These are phyloP conservation scores for Triticum urartu DNA, from an alignment of 176 grass and related monocot species.

Conservation along the genomic window DNA sequence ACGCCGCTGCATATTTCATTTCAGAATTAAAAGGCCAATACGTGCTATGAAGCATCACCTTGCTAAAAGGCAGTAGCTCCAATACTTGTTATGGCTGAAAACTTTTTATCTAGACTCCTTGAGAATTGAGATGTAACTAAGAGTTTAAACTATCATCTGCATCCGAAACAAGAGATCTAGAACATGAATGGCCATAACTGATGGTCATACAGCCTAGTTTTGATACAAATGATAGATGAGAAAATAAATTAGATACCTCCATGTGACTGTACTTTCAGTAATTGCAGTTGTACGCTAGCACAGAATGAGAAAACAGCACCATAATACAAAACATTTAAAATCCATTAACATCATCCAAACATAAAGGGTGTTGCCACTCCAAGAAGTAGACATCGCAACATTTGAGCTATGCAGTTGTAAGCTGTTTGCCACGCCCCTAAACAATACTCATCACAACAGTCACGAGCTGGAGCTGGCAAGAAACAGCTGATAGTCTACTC, in stretches of 20 bases:
- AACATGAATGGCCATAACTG: background rate
- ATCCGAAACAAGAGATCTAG: background rate
- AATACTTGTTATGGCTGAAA: background rate
- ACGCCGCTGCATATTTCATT: background rate
- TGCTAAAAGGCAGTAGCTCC: background rate
- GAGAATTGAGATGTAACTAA: background rate
- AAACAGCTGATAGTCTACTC: slow-evolving; percentile 12
- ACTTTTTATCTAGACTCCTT: background rate
- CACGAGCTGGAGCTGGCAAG: background rate
- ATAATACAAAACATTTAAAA: slow-evolving; percentile 2
- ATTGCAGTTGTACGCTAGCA: too few species aligned
- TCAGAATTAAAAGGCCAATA: slow-evolving; percentile 14
- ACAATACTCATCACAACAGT: slow-evolving; percentile 1
- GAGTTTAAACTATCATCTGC: background rate
- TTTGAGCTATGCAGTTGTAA: background rate
- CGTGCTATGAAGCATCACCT: background rate
- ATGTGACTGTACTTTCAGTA: background rate
- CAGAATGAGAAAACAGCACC: background rate
- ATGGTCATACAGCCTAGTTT: too few species aligned
- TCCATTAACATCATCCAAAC: slow-evolving; percentile 30
- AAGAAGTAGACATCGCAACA: background rate
- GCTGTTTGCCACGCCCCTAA: background rate
- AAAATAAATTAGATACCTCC: too few species aligned
- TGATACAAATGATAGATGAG: too few species aligned
- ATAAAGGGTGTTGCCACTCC: slow-evolving; percentile 28